These are phyloP conservation scores for Nicotiana paniculata DNA, from an alignment of 257 asterid genomes.

Conservation along the genomic window DNA sequence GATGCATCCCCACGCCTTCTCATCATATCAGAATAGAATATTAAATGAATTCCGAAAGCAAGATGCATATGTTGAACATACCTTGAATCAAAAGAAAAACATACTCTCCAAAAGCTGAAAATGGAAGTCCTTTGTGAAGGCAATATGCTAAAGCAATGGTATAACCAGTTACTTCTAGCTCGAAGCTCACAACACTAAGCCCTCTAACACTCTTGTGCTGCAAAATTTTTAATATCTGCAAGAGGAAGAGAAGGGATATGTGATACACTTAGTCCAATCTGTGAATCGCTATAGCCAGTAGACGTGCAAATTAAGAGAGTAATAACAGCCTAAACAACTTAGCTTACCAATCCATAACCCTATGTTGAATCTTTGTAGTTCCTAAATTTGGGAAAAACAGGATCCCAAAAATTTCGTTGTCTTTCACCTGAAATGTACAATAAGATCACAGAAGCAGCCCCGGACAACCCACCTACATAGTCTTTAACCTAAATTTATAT, in stretches of 20 bases:
- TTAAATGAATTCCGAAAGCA: background rate
- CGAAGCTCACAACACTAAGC: slow-evolving; percentile 68
- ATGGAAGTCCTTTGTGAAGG: slow-evolving; percentile 94
- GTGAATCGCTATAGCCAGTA: background rate
- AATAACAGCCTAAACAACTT: background rate
- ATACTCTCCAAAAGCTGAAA: slow-evolving; percentile 87
- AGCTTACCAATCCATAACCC: background rate
- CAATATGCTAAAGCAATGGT: slow-evolving; percentile 94
- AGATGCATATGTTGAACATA: slow-evolving; percentile 3
- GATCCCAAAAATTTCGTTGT: background rate
- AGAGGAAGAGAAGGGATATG: background rate
- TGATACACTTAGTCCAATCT: background rate
- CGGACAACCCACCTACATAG: background rate
- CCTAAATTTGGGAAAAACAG: background rate
- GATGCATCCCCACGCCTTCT: background rate
- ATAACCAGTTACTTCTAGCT: slow-evolving; percentile 84
- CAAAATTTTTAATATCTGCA: slow-evolving; percentile 72
- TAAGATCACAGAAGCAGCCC: no score
- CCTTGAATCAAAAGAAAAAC: slow-evolving; percentile 83
- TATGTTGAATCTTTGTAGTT: no score
- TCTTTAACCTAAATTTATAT: background rate
- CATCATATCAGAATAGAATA: background rate
- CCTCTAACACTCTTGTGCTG: slow-evolving; percentile 71
- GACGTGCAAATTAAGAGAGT: background rate
- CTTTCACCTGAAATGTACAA: background rate